Base-by-base conservation (phyloP, 2,329 filamentous ascomycete genomes). In the Xenosphaeropsis pyriputrescens region DNA sequence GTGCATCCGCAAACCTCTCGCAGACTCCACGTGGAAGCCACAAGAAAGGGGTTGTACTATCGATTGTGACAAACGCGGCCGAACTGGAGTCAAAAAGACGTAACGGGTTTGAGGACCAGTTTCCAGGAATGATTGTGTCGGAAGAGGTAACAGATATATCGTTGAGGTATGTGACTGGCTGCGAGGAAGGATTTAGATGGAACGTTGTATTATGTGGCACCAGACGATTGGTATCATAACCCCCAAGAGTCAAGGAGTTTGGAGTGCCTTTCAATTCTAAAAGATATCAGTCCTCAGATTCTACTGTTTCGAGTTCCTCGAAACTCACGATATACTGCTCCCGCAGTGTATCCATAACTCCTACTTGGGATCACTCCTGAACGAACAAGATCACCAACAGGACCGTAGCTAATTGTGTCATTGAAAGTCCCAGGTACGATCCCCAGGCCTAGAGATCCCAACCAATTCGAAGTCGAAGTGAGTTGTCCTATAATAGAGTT, bases 281-380 rank as follows among this genome's bases (percentile, higher is more conserved):
- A 32, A 39, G 26, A 41, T 39, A 60, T 58, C 39, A 58, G 43
- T 38, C 43, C 33, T n/a, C 26, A 16, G 6, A 29, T 15, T 14
- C 4, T 14, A 14, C 29, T 12, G 18, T n/a, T 13, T 40, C 15
- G 13, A 11, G 15, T 34, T n/a, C 26, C 8, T 34, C 32, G 17
- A 18, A 17, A 57, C 69, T 54, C 60, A 77, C 76, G 67, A 50
- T 85, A 85, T 43, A 69, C 68, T n/a, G 79, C 79, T 13, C 82
- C 82, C 31, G 80, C 80, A 3, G 81, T 85, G 53, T 78, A 86
- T 37, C 77, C 79, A 52, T 81, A 85, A 32, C 77, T 82, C 43
- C 83, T 65, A 52, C 80, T 85, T 1, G 79, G 75, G 35, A 85
- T 80, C 40, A 59, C 61, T 7, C 70, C 69, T 9, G 65, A 56